Evolutionary conservation across 495 filamentous ascomycete species (phyloP).

Genomic region (Xeromyces bisporus): DNA sequence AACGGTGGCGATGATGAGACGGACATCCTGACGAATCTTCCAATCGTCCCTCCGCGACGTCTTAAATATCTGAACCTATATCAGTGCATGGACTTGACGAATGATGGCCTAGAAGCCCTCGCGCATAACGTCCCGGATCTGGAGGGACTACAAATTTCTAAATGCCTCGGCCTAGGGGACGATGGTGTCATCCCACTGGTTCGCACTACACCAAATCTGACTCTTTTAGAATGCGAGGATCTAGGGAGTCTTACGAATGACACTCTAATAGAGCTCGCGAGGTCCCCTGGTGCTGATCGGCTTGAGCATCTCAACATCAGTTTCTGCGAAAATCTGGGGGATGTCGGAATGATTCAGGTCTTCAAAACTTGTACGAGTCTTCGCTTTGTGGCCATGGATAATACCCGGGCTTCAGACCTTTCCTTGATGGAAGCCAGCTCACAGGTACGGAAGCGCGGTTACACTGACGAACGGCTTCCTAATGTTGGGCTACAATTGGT

Average conservation of each 20-base stretch:
- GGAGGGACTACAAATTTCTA: constrained; percentile 64
- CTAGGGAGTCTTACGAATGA: constrained; percentile 59
- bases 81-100: constrained; percentile 57
- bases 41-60: constrained; percentile 59
- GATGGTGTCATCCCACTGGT: constrained; percentile 54
- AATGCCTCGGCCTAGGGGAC: constrained; percentile 56
- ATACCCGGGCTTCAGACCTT: constrained; percentile 77
- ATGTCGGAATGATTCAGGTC: constrained; percentile 69
- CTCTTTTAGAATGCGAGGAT: constrained; percentile 83
- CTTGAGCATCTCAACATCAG: constrained; percentile 75
- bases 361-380: constrained; percentile 58
- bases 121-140: constrained; percentile 61
- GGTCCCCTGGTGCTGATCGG: constrained; percentile 47
- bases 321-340: constrained; percentile 74
- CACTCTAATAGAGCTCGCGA: constrained; percentile 53
- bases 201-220: constrained; percentile 54
- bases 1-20: constrained; percentile 57
- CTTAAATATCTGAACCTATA: constrained; percentile 76
- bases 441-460: constrained; percentile 50
- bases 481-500: constrained; percentile 55
- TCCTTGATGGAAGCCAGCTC: constrained; percentile 73
- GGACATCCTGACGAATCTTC: constrained; percentile 58
- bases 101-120: constrained; percentile 46
- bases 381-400: constrained; percentile 70
- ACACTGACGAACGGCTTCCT: constrained; percentile 36